Base-by-base conservation (phyloP, 2,329 filamentous ascomycete species). In the Cercospora sp. region DNA sequence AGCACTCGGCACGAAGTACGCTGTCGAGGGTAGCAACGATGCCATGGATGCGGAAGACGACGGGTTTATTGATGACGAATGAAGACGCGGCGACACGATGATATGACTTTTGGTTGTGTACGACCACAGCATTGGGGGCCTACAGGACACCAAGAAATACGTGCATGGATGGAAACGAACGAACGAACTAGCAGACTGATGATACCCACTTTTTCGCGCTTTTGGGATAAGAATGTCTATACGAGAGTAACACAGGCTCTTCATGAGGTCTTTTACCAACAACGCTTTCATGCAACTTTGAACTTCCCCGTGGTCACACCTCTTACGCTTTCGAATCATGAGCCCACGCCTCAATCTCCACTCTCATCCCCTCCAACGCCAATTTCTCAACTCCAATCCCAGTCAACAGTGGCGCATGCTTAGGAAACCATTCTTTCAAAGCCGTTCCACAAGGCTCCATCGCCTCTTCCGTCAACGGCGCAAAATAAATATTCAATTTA, bases 1-100 rank as follows among this genome's bases (percentile, higher is more conserved):
- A 79, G 95, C 95, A 1, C 81, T 99, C 18, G 94, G 83, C 6
- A 82, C 80, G 21, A 83, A 80, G 67, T 75, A 82, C 30, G 78
- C 81, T 32, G 71, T 80, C 7, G 80, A 82, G 49, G 76, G 73
- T 10, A 74, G 71, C 24, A 43, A 66, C 6, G 77, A 80, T 16
- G 75, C 72, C 45, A 70, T 73, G 65, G 77, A 77, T 13, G 69
- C 76, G 64, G 76, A 78, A 26, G 76, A 77, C 43, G 77, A 79
- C 32, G 74, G 73, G 7, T 75, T 74, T 66, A 72, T 73, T 16
- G 76, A 78, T 58, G 74, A 76, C n/a, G 74, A 73, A 3, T 74
- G 68, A 70, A 72, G 69, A 70, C 18, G 16, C 28, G 16, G 49
- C 49, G n/a, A 59, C 9, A 58, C 24, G 55, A 59, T 59, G 28